A percentile compares a stretch with the other conserved stretches of the same genome.
Conservation (phyloP, 1,284 basidiomycete species). For the Cutaneotrichosporon sp. region DNA sequence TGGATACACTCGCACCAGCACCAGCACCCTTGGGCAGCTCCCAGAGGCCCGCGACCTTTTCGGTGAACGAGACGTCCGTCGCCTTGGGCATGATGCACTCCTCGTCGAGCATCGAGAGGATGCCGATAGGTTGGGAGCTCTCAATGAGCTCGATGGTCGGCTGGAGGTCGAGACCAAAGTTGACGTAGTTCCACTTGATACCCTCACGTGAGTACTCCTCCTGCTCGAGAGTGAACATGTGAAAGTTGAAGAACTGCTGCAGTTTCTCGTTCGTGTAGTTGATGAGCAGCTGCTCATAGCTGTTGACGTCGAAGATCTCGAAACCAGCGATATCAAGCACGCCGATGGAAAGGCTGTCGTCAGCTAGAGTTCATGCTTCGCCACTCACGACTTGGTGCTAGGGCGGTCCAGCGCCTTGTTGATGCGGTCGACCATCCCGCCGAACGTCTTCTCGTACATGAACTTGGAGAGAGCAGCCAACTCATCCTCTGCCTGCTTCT, state of each 20-base stretch:
- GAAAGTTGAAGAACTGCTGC: slow-evolving; percentile 96
- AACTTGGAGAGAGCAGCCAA: slow-evolving; percentile 91
- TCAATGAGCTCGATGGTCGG: slow-evolving; percentile 99
- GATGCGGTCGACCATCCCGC: slow-evolving; percentile 88
- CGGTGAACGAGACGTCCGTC: slow-evolving; percentile 89
- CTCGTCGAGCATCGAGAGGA: slow-evolving; percentile 91
- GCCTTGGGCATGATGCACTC: slow-evolving; percentile 99
- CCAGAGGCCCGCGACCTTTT: slow-evolving; percentile 65
- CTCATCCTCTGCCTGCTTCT: slow-evolving; percentile 91
- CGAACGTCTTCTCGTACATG: slow-evolving; percentile 96
- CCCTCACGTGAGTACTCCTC: slow-evolving; percentile 97
- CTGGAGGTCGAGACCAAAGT: slow-evolving; percentile 96
- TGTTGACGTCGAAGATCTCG: slow-evolving; percentile 79
- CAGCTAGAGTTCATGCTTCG: not conserved
- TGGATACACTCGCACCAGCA: slow-evolving; percentile 4
- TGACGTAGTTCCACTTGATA: slow-evolving; percentile 98
- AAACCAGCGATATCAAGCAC: slow-evolving; percentile 99
- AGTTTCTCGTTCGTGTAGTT: slow-evolving; percentile 98
- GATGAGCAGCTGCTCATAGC: slow-evolving; percentile 97
- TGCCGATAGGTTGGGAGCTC: slow-evolving; percentile 69
- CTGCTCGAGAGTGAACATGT: slow-evolving; percentile 99
- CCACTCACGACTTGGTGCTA: slow-evolving; percentile 68
- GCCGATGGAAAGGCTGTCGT: slow-evolving; percentile 77
- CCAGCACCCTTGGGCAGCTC: slow-evolving; percentile 38
- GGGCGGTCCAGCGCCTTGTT: slow-evolving; percentile 92